Evolutionary conservation across 2,329 filamentous ascomycete species (phyloP), one percentile per base, ranked within the genome.

Genomic region (Didymella pomorum): DNA sequence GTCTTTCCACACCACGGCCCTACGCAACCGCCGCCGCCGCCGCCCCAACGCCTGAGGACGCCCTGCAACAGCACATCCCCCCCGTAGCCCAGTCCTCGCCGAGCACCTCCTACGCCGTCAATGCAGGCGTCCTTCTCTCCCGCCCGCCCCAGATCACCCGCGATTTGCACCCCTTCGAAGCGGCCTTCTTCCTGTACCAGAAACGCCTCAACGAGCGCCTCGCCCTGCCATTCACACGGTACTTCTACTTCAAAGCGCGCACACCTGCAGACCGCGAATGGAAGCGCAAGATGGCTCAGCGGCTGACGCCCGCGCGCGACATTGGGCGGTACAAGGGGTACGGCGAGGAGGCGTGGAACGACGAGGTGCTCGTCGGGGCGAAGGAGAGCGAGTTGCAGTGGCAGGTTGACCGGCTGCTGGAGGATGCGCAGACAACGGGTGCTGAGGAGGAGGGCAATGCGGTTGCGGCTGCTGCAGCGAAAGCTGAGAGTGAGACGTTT

Each of bases 121-220:
- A 79, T 48, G 84, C 88, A 57, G 90, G 92, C 64, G 84, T 97
- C 59, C 87, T 98, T 67, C 87, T 99, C 63, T 95, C 93, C 44
- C 92, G 95, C 26, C 87, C 95, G 46, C 95, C 95, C 7, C 82
- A 96, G 58, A 84, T 99, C 71, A 98, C 95, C 25, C 89, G 91
- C 66, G 84, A 89, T 61, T 88, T 94, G 52, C 91, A 90, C 31
- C 84, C 91, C 12, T 98, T 99, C 79, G 95, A 99, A 79, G 90
- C 92, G 73, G 85, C 94, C 64, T 98, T 90, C 80, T 97, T 90
- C 83, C 93, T 99, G 76, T 99, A 99, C 81, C 95, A 99, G 81
- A 94, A 94, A 71, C 92, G 95, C 14, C 85, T 99, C 60, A 97
- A 98, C 78, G 95, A 99, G 83, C 91, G 95, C 42, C 84, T 97